These are phyloP conservation scores for Periconia sp. DNA, from an alignment of 2,329 filamentous ascomycete species.

Conservation along the genomic window DNA sequence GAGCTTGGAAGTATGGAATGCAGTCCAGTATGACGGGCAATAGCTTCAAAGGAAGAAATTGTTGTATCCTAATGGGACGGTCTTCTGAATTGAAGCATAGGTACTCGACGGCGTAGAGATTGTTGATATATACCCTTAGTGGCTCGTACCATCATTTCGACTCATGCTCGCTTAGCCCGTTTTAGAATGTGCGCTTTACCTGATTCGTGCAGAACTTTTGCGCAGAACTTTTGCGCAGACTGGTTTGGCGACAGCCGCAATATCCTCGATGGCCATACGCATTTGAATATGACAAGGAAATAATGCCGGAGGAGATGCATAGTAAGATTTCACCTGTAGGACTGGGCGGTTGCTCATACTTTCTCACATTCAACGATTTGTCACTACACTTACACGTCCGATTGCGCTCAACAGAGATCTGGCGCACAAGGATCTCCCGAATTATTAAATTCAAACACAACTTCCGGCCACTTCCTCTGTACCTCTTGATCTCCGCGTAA, in stretches of 20 bases:
- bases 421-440: constrained; percentile 6
- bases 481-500: not conserved
- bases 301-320: not conserved
- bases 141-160: constrained; percentile 6
- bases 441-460: constrained; percentile 9
- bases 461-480: constrained; percentile 6
- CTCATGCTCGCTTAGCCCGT: constrained; percentile 12
- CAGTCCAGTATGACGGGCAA: not conserved
- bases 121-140: not conserved
- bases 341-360: not conserved
- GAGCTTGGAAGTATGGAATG: not conserved
- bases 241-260: too few species aligned
- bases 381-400: too few species aligned
- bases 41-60: too few species aligned
- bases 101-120: too few species aligned
- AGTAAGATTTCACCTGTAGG: not conserved
- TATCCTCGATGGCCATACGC: too few species aligned
- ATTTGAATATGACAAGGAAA: too few species aligned
- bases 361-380: too few species aligned
- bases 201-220: too few species aligned
- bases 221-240: too few species aligned
- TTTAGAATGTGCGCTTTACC: not conserved
- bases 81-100: too few species aligned
- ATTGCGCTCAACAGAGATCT: constrained; percentile 1
- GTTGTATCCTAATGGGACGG: too few species aligned